Evolutionary conservation across 257 asterid species (phyloP), one percentile per base, ranked within the genome.

Genomic region (Solanum bulbocastanum): DNA sequence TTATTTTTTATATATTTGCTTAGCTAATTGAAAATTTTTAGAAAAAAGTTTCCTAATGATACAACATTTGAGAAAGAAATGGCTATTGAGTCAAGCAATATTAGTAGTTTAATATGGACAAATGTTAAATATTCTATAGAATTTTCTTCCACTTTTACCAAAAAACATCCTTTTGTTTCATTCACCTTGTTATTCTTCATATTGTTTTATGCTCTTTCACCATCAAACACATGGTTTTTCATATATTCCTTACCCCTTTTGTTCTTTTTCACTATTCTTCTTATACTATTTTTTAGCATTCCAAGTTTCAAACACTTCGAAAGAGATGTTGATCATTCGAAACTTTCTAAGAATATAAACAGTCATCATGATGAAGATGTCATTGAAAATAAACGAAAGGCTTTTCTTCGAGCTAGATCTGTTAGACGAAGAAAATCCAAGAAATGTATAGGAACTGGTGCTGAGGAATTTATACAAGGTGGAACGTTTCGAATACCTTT

Each of bases 391-490:
- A 87, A 25, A 30, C 90, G 87, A 35, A 92, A 87, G 85, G 60
- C 91, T 35, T 87, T 75, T 15, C 56, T 74, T 3, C 96, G 94
- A 18, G 98, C 95, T 75, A 94, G 92, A 76, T 94, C 98, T 1
- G 98, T 94, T 49, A 93, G 98, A 69, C 91, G 91, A 44, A 92
- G 99, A 90, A 79, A 90, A 56, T 91, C 96, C 1, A 90, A 86
- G 88, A 91, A 92, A 82, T 90, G 88, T 56, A 58, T 79, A 25
- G 10, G 16, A 35, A 89, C 87, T 40, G 85, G 87, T 10, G 90
- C 82, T 13, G 90, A 88, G 74, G 93, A 92, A 6, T 82, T 82
- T 30, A 82, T 30, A 9, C 96, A 94, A 68, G 92, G 90, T 40
- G 87, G 56, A 27, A 83, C 93, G 1, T 83, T 93, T 88, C 87